A percentile compares a stretch with the other conserved stretches of the same genome.
Conservation (phyloP, 805 yeast genomes). For the Starmerella scarabaei region DNA sequence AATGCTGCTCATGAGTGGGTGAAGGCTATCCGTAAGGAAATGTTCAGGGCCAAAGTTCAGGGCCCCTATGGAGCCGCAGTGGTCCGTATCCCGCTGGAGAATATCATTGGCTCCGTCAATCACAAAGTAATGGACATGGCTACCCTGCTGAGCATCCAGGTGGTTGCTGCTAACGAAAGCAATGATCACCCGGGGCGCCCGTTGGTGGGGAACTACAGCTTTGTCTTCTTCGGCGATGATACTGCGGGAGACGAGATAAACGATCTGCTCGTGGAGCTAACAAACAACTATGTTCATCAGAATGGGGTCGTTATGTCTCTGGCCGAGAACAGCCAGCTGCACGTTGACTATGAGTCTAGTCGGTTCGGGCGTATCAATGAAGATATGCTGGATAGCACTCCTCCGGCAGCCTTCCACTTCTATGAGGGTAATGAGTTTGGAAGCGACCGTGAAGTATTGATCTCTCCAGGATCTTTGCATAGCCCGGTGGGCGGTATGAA, state of each 20-base stretch:
- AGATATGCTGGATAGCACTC: conserved; percentile 13
- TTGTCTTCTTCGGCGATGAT: conserved; percentile 12
- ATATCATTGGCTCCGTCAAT: conserved; percentile 49
- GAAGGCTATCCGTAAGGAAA: conserved; percentile 55
- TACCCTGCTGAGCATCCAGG: conserved; percentile 28
- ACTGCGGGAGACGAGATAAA: neutral
- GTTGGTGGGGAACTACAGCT: conserved; percentile 6
- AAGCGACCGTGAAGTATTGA: neutral
- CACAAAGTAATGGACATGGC: conserved; percentile 44
- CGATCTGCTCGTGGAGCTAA: neutral
- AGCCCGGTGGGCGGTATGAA: neutral
- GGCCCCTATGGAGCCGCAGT: conserved; percentile 61
- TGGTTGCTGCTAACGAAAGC: conserved; percentile 1
- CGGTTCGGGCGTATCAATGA: conserved; percentile 6
- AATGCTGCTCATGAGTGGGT: conserved; percentile 74
- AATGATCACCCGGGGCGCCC: conserved; percentile 1
- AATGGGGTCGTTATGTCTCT: neutral
- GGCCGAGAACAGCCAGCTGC: neutral
- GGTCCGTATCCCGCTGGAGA: conserved; percentile 60
- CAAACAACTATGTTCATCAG: conserved; percentile 6
- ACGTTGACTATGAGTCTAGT: neutral
- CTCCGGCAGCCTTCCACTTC: conserved; percentile 5
- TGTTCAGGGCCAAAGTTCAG: conserved; percentile 60
- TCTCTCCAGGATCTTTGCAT: neutral
- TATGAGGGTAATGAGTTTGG: neutral